phyloP scores from a whole-genome alignment of 2,329 filamentous ascomycete genomes.

The Lasiodiplodia citricola region DNA sequence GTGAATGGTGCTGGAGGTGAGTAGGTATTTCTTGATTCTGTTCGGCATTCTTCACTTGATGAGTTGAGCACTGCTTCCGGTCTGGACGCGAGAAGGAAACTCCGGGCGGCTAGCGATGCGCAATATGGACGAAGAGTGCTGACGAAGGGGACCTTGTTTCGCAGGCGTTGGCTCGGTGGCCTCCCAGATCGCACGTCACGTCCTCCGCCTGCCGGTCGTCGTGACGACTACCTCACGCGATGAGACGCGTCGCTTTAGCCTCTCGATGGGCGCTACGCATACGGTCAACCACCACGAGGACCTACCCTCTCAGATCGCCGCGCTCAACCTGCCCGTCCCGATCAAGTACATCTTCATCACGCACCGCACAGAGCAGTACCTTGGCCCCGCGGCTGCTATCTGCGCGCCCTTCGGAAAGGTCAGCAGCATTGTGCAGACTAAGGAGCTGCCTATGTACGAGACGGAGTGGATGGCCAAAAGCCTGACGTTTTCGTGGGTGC shows the following conservation, averaged over 20 bases:
- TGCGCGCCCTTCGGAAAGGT: slow-evolving; percentile 53
- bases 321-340: slow-evolving; percentile 43
- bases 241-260: slow-evolving; percentile 48
- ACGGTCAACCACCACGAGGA: slow-evolving; percentile 51
- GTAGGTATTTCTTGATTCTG: not conserved
- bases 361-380: slow-evolving; percentile 49
- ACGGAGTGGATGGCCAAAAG: slow-evolving; percentile 55
- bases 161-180: slow-evolving; percentile 48
- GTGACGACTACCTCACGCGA: slow-evolving; percentile 51
- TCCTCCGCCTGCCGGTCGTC: slow-evolving; percentile 50
- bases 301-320: slow-evolving; percentile 45
- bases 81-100: not conserved
- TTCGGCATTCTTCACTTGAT: not conserved
- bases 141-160: not conserved
- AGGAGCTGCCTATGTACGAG: slow-evolving; percentile 51
- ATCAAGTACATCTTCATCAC: slow-evolving; percentile 53
- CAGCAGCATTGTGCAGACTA: slow-evolving; percentile 53
- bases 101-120: too few relatives aligned
- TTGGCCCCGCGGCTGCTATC: slow-evolving; percentile 45
- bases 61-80: not conserved
- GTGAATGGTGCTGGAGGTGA: slow-evolving; percentile 53
- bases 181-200: slow-evolving; percentile 50
- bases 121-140: not conserved
- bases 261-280: slow-evolving; percentile 51
- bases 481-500: slow-evolving; percentile 50